Evolutionary conservation across 1,284 basidiomycete species (phyloP).

Genomic region (Cutaneotrichosporon cavernicola): DNA sequence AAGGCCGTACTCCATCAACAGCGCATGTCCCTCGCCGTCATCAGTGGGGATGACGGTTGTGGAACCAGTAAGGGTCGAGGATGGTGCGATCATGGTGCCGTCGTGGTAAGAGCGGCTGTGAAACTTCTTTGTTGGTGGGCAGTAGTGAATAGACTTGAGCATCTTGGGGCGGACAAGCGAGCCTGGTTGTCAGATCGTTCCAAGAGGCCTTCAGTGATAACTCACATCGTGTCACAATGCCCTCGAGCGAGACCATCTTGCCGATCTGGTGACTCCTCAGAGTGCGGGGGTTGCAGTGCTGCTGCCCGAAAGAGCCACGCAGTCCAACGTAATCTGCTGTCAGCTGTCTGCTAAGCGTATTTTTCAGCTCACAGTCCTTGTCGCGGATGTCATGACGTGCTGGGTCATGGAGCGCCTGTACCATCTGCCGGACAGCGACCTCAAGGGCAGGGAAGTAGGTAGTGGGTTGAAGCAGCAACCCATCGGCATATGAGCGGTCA

Average conservation of each 20-base stretch:
- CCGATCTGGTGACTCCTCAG: conserved; percentile 84
- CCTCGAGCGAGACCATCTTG: conserved; percentile 95
- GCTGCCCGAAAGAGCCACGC: conserved; percentile 97
- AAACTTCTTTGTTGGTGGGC: conserved; percentile 78
- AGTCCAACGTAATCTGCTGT: conserved; percentile 70
- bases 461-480: conserved; percentile 82
- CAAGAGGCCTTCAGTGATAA: background rate
- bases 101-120: conserved; percentile 91
- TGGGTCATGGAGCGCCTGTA: conserved; percentile 72
- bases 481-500: conserved; percentile 68
- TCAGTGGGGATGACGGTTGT: conserved; percentile 90
- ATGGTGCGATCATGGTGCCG: conserved; percentile 76
- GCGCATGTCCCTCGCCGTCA: conserved; percentile 80
- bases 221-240: conserved; percentile 91
- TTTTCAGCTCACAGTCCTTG: conserved; percentile 58
- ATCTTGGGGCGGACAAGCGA: conserved; percentile 98
- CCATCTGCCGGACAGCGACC: conserved; percentile 72
- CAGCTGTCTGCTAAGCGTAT: background rate
- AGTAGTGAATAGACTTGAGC: conserved; percentile 94
- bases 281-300: conserved; percentile 94
- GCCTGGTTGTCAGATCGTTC: conserved; percentile 44
- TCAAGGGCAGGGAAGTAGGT: conserved; percentile 92
- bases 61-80: conserved; percentile 56
- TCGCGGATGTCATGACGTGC: conserved; percentile 79
- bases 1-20: conserved; percentile 91